These are phyloP conservation scores for Monosporascus sp. DNA, from an alignment of 2,329 filamentous ascomycete species.

Conservation along the genomic window DNA sequence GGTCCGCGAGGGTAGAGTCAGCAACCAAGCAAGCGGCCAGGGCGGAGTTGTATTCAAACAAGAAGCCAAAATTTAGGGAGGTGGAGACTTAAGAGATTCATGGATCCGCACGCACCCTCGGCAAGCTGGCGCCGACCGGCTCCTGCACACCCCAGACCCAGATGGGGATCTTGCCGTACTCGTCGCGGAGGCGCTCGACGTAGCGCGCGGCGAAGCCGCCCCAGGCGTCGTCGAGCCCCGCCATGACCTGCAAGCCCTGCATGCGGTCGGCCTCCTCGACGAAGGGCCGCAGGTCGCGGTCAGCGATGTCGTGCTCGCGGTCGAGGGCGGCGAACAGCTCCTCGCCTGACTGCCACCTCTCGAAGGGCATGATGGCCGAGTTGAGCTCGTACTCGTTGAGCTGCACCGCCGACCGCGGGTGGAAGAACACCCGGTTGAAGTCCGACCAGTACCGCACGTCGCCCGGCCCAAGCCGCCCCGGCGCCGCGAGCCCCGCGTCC, in stretches of 20 bases:
- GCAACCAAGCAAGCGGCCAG: constrained; percentile 1
- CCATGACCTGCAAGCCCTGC: constrained; percentile 77
- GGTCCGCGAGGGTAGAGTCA: constrained; percentile 3
- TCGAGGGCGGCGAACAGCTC: constrained; percentile 71
- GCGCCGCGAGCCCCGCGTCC: constrained; percentile 61
- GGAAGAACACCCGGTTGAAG: constrained; percentile 87
- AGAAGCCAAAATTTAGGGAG: too few species aligned
- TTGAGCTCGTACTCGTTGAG: constrained; percentile 82
- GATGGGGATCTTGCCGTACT: constrained; percentile 81
- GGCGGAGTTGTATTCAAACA: too few species aligned
- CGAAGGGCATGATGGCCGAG: constrained; percentile 75
- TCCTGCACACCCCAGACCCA: constrained; percentile 85
- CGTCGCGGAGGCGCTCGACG: constrained; percentile 74
- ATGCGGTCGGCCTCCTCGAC: constrained; percentile 90
- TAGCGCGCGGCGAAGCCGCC: constrained; percentile 71
- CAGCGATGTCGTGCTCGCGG: constrained; percentile 78
- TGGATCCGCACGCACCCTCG: constrained; percentile 41
- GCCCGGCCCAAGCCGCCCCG: constrained; percentile 58
- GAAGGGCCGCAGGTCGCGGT: constrained; percentile 85
- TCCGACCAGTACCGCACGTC: constrained; percentile 95
- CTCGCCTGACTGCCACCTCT: constrained; percentile 67
- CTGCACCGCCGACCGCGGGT: constrained; percentile 82
- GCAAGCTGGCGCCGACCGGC: constrained; percentile 39
- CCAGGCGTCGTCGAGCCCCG: constrained; percentile 73
- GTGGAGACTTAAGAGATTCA: too few species aligned